Conservation (phyloP, 2,329 filamentous ascomycete genomes). For the Ophiostoma piceae region DNA sequence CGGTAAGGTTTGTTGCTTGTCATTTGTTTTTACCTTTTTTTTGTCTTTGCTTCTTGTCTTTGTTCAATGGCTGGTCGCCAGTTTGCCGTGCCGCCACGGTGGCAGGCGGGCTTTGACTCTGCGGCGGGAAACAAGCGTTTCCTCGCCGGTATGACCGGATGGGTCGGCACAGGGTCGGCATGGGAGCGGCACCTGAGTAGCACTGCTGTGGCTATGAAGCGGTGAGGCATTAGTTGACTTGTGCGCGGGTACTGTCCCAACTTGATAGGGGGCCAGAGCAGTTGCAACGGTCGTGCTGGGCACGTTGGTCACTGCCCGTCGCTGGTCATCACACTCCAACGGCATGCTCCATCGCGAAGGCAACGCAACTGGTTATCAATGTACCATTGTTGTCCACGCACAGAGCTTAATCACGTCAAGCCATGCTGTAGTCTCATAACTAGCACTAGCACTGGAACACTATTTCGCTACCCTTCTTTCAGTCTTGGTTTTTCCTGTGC, state of each 20-base stretch:
- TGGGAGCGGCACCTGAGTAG: not conserved
- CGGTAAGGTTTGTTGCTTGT: not conserved
- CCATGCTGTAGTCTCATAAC: not conserved
- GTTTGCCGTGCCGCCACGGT: not conserved
- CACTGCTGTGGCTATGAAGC: not conserved
- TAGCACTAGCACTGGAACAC: conserved; percentile 29
- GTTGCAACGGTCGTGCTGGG: not conserved
- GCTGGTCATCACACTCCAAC: not conserved
- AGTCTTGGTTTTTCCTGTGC: not conserved
- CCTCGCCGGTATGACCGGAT: not conserved
- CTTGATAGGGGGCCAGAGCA: not conserved
- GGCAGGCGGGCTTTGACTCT: not conserved
- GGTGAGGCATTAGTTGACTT: not conserved
- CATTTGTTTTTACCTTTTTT: no score
- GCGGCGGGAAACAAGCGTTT: not conserved
- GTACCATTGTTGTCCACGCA: not conserved
- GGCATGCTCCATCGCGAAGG: not conserved
- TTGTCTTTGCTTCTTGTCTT: no score
- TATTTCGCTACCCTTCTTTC: not conserved
- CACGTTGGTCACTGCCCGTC: not conserved
- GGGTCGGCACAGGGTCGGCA: not conserved
- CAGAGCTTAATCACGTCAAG: conserved; percentile 5
- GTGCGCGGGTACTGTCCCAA: not conserved
- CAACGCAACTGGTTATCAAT: not conserved
- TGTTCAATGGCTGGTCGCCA: not conserved